A percentile compares a stretch with the other conserved stretches of the same genome.
Conservation (phyloP, 1,284 basidiomycete genomes). For the Austroboletus novae-zelandiae region DNA sequence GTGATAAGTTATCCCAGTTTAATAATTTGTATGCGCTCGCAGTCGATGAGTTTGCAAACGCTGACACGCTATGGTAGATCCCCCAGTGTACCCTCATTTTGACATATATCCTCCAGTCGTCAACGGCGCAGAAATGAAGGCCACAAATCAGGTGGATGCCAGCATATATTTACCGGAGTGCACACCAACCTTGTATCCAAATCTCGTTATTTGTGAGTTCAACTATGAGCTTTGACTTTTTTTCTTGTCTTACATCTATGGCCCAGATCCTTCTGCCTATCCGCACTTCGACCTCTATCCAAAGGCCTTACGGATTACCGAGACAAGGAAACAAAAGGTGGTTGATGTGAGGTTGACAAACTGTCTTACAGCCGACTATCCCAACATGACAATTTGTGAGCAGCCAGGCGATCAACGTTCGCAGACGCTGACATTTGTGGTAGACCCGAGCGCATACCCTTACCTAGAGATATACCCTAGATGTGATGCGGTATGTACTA, state of each 20-base stretch:
- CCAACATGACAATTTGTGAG: slow-evolving; percentile 37
- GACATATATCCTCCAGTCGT: slow-evolving; percentile 40
- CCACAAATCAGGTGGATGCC: background rate
- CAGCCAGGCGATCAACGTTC: background rate
- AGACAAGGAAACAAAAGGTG: background rate
- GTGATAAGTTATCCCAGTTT: slow-evolving; percentile 14
- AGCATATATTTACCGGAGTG: background rate
- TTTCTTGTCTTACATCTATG: background rate
- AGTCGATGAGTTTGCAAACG: background rate
- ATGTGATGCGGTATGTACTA: slow-evolving; percentile 9
- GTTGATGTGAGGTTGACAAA: slow-evolving; percentile 5
- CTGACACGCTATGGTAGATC: slow-evolving; percentile 34
- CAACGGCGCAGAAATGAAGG: background rate
- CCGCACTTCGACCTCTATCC: slow-evolving; percentile 33
- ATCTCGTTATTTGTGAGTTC: slow-evolving; percentile 24
- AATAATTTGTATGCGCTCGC: slow-evolving; percentile 24
- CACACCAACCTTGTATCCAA: slow-evolving; percentile 15
- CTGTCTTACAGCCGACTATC: slow-evolving; percentile 25
- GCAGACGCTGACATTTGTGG: slow-evolving; percentile 8
- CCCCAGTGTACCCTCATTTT: slow-evolving; percentile 44
- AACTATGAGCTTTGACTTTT: background rate
- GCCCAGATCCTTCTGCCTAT: slow-evolving; percentile 28
- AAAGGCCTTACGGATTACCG: slow-evolving; percentile 7
- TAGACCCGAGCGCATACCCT: slow-evolving; percentile 45
- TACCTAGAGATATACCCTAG: slow-evolving; percentile 45